phyloP scores from a whole-genome alignment of 768 basidiomycete genomes.

The Tylopilus sp. region DNA sequence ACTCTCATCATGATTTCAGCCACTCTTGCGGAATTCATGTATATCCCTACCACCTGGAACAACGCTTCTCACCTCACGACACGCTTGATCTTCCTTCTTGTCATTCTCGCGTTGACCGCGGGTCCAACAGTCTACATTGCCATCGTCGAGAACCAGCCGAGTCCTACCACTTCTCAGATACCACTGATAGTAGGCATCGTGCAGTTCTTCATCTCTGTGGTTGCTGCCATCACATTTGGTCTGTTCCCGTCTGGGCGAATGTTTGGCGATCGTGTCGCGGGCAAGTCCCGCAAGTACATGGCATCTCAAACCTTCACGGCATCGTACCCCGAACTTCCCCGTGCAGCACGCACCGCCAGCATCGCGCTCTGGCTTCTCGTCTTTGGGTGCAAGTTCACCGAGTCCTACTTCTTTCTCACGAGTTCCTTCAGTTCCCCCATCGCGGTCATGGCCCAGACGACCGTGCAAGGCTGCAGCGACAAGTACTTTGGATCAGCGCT shows the following conservation, averaged over 20 bases:
- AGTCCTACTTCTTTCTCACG: constrained; percentile 98
- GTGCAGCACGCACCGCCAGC: constrained; percentile 75
- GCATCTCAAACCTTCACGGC: constrained; percentile 99
- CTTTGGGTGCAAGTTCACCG: constrained; percentile 94
- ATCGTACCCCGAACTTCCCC: constrained; percentile 80
- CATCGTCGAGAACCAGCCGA: constrained; percentile 65
- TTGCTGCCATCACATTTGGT: constrained; percentile 79
- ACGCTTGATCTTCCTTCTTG: constrained; percentile 85
- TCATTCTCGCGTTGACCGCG: constrained; percentile 88
- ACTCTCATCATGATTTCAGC: constrained; percentile 92
- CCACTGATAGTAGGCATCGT: constrained; percentile 91
- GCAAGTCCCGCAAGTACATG: constrained; percentile 97
- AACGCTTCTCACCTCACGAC: constrained; percentile 96
- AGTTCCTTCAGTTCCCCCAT: constrained; percentile 96
- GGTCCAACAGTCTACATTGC: constrained; percentile 95
- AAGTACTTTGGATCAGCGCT: constrained; percentile 74
- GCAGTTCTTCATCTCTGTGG: constrained; percentile 88
- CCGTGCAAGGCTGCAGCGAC: constrained; percentile 87
- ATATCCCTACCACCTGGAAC: constrained; percentile 98
- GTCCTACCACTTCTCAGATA: constrained; percentile 50
- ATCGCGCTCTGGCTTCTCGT: constrained; percentile 87
- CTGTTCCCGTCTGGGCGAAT: constrained; percentile 94
- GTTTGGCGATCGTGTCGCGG: constrained; percentile 98
- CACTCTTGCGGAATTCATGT: constrained; percentile 91
- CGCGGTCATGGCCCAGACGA: constrained; percentile 94